Percentiles rank a stretch among this genome's conserved stretches.
These are phyloP conservation scores for Ogataea corticis DNA, from an alignment of 805 yeast species.

Conservation along the genomic window DNA sequence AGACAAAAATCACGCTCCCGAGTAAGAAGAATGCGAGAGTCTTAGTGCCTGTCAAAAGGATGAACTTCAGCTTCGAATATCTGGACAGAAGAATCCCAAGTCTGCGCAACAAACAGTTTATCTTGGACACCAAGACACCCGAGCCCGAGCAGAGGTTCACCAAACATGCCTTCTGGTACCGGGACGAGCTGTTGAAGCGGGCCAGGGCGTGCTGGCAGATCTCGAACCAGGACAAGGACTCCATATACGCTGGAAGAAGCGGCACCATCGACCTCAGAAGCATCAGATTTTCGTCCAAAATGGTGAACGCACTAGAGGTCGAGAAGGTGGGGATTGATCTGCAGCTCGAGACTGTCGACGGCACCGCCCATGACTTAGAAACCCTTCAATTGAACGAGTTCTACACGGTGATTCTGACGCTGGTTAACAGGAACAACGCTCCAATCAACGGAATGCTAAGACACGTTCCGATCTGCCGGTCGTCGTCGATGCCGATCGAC, in stretches of 20 bases:
- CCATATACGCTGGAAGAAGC: constrained; percentile 33
- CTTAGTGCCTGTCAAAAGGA: constrained; percentile 67
- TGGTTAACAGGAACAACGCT: constrained; percentile 48
- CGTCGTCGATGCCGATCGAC: constrained; percentile 40
- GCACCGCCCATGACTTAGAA: constrained; percentile 25
- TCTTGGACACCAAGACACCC: constrained; percentile 54
- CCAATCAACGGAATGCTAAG: constrained; percentile 57
- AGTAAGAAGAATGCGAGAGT: constrained; percentile 47
- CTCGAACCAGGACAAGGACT: constrained; percentile 26
- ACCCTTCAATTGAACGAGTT: constrained; percentile 46
- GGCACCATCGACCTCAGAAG: constrained; percentile 71
- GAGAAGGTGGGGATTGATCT: constrained; percentile 49
- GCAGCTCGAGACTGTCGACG: constrained; percentile 24
- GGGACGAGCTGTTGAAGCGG: constrained; percentile 60
- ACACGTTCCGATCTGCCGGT: constrained; percentile 50
- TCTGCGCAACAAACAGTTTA: constrained; percentile 66
- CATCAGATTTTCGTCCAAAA: constrained; percentile 58
- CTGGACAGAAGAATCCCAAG: constrained; percentile 66
- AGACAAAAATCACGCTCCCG: constrained; percentile 18
- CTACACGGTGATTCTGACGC: constrained; percentile 48
- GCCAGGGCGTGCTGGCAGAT: constrained; percentile 69
- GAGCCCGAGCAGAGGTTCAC: constrained; percentile 57
- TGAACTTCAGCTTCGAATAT: constrained; percentile 43
- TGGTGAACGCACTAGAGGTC: constrained; percentile 56
- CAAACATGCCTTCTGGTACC: constrained; percentile 77